These are phyloP conservation scores for Hirsutella thompsonii DNA, from an alignment of 2,329 filamentous ascomycete genomes.

Conservation along the genomic window DNA sequence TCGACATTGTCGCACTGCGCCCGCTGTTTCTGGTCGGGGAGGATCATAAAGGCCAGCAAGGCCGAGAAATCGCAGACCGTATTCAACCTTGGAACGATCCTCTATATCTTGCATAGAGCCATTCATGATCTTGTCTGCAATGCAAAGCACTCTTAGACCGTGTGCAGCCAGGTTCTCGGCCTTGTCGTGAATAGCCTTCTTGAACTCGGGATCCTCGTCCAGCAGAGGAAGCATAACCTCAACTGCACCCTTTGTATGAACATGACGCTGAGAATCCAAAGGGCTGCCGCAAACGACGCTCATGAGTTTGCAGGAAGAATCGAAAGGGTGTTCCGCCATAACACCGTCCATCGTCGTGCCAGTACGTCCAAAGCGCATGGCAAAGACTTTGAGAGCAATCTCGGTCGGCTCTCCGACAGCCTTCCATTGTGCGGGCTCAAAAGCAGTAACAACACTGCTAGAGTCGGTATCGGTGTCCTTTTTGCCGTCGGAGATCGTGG, in stretches of 20 bases:
- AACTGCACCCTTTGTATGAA: constrained; percentile 46
- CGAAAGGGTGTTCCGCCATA: constrained; percentile 57
- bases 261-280: constrained; percentile 20
- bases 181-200: constrained; percentile 30
- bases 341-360: constrained; percentile 32
- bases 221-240: constrained; percentile 43
- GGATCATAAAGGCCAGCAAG: constrained; percentile 63
- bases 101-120: constrained; percentile 21
- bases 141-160: constrained; percentile 56
- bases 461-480: constrained; percentile 33
- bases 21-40: constrained; percentile 52
- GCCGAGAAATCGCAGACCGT: constrained; percentile 49
- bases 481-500: constrained; percentile 33
- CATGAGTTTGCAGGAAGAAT: constrained; percentile 64
- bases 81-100: constrained; percentile 41
- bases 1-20: constrained; percentile 45
- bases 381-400: constrained; percentile 62
- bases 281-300: constrained; percentile 47
- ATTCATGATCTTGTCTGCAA: constrained; percentile 39
- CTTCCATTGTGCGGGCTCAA: constrained; percentile 35
- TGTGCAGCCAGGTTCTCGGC: constrained; percentile 45
- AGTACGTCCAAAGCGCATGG: constrained; percentile 50
- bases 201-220: constrained; percentile 31
- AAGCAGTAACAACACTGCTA: constrained; percentile 28
- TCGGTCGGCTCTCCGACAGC: constrained; percentile 58